Conservation (phyloP, 2,329 filamentous ascomycete species). For the Talaromyces sp. region DNA sequence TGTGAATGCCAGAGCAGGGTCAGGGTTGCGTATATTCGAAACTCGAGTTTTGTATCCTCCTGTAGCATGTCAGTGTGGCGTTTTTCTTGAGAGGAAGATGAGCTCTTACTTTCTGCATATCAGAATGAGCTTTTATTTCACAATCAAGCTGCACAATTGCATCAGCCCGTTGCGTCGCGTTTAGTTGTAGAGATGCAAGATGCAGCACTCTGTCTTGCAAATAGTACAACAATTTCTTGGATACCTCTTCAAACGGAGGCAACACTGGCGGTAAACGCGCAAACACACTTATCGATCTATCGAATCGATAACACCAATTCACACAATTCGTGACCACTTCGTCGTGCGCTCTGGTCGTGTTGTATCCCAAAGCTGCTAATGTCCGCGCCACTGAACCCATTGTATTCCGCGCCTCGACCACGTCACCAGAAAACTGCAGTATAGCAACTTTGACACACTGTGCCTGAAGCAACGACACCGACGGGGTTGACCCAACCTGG, state of each 20-base stretch:
- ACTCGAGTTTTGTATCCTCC: neutral
- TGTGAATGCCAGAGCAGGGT: neutral
- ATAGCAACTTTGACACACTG: slow-evolving; percentile 4
- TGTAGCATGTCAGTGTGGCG: neutral
- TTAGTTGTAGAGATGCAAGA: neutral
- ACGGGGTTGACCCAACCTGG: neutral
- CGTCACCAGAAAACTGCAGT: slow-evolving; percentile 9
- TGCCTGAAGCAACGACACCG: slow-evolving; percentile 3
- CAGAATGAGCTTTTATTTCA: neutral
- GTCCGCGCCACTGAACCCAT: slow-evolving; percentile 18
- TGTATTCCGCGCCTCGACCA: slow-evolving; percentile 1
- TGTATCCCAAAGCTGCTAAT: slow-evolving; percentile 20
- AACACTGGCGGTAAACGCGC: slow-evolving; percentile 14
- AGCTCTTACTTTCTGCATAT: neutral
- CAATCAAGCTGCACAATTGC: neutral
- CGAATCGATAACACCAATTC: slow-evolving; percentile 25
- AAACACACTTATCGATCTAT: slow-evolving; percentile 22
- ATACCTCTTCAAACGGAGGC: neutral
- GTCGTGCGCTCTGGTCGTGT: slow-evolving; percentile 2
- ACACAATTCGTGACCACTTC: slow-evolving; percentile 18
- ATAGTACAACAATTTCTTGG: neutral
- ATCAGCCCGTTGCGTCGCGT: neutral
- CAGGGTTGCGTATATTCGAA: neutral
- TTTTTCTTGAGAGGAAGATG: neutral
- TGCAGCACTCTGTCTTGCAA: neutral